Percentiles rank a stretch among this genome's conserved stretches.
Evolutionary conservation across 441 rosid species (phyloP).

Genomic region (Syzygium malaccense): DNA sequence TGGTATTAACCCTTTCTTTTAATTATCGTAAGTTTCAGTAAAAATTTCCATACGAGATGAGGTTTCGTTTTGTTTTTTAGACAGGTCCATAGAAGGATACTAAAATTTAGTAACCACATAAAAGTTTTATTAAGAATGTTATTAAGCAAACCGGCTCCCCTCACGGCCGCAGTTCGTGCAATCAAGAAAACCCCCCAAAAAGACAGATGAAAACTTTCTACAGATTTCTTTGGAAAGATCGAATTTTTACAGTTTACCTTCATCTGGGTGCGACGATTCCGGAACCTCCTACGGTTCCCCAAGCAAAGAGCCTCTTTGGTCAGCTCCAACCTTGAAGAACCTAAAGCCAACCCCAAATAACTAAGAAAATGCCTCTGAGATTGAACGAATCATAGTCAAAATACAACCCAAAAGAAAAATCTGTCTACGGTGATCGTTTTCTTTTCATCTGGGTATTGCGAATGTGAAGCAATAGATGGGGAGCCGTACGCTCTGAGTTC

Average conservation of each 20-base stretch:
- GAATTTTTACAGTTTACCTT: neutral
- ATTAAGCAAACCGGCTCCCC: slow-evolving; percentile 52
- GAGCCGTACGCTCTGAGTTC: slow-evolving; percentile 1
- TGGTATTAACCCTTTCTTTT: no score
- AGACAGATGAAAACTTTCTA: neutral
- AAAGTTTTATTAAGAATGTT: no score
- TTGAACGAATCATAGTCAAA: neutral
- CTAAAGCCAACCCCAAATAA: neutral
- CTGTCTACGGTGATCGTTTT: neutral
- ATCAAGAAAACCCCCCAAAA: neutral
- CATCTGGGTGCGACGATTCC: slow-evolving; percentile 7
- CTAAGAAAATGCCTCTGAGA: neutral
- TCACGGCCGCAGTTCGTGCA: slow-evolving; percentile 41
- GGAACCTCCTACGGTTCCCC: neutral
- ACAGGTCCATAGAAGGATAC: no score
- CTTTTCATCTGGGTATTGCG: neutral
- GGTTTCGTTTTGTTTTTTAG: no score
- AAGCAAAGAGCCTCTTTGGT: neutral
- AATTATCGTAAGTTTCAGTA: no score
- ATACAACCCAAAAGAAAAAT: neutral
- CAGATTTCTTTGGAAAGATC: neutral
- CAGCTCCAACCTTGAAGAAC: slow-evolving; percentile 11
- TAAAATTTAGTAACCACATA: no score
- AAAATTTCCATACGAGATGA: no score
- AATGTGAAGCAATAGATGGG: neutral